These are phyloP conservation scores for Wickerhamomyces bovis DNA, from an alignment of 805 yeast species.

Conservation along the genomic window DNA sequence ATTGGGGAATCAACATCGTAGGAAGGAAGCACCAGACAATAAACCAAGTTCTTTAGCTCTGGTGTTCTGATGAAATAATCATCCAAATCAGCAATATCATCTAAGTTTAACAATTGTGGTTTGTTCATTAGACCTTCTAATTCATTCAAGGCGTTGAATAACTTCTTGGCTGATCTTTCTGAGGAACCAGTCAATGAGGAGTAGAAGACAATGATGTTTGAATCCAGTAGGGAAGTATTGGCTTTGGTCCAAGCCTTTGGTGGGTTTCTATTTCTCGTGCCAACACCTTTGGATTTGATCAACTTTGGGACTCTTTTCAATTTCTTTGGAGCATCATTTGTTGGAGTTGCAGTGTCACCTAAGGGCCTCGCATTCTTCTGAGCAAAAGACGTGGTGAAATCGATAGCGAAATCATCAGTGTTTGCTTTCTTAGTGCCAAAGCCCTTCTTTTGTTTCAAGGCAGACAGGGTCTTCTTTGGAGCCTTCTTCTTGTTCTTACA, in stretches of 20 bases:
- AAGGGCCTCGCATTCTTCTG: constrained; percentile 5
- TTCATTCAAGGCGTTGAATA: constrained; percentile 34
- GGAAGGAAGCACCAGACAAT: constrained; percentile 76
- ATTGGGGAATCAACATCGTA: constrained; percentile 91
- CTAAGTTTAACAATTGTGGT: constrained; percentile 61
- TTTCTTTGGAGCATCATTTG: constrained; percentile 10
- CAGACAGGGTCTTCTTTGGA: constrained; percentile 22
- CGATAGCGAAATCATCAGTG: constrained; percentile 27
- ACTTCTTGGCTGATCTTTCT: constrained; percentile 54
- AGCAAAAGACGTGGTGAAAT: constrained; percentile 34
- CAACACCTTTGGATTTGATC: constrained; percentile 33
- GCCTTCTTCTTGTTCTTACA: constrained; percentile 23
- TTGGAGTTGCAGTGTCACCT: not conserved
- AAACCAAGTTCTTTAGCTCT: constrained; percentile 40
- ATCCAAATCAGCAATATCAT: constrained; percentile 80
- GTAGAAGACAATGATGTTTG: constrained; percentile 66
- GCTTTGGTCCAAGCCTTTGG: constrained; percentile 35
- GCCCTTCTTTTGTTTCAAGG: constrained; percentile 15
- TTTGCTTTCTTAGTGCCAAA: constrained; percentile 10
- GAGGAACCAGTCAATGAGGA: constrained; percentile 85
- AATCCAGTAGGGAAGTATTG: constrained; percentile 36
- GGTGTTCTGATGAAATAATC: constrained; percentile 72
- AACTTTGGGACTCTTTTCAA: constrained; percentile 36
- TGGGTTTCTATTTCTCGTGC: constrained; percentile 15
- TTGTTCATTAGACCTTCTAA: constrained; percentile 26